phyloP scores from a whole-genome alignment of 2,329 filamentous ascomycete species.

The Colletotrichum lupini region DNA sequence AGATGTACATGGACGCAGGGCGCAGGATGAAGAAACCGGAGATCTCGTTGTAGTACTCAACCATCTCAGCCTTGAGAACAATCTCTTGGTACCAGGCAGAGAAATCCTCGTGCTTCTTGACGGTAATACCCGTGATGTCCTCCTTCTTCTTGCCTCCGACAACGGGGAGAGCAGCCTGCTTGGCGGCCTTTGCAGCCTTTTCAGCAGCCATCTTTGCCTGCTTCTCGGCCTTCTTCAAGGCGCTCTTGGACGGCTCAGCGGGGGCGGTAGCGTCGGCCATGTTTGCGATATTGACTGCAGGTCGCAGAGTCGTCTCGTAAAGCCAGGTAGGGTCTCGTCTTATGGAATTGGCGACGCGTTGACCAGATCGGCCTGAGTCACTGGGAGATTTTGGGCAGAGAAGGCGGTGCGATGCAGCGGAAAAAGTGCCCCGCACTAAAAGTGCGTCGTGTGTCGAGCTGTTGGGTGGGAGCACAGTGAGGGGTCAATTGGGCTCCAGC shows the following conservation, averaged over 20 bases:
- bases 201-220: constrained; percentile 69
- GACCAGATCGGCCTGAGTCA: constrained; percentile 35
- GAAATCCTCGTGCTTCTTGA: constrained; percentile 87
- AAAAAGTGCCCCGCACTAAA: constrained; percentile 37
- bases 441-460: constrained; percentile 32
- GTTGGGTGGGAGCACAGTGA: constrained; percentile 26
- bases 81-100: constrained; percentile 98
- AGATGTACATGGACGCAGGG: constrained; percentile 74
- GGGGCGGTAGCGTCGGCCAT: constrained; percentile 38
- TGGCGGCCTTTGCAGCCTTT: constrained; percentile 71
- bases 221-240: constrained; percentile 75
- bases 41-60: constrained; percentile 95
- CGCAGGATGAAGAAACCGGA: constrained; percentile 97
- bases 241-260: constrained; percentile 66
- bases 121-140: constrained; percentile 88
- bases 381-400: constrained; percentile 33
- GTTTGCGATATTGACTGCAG: constrained; percentile 24
- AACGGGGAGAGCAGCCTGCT: constrained; percentile 63
- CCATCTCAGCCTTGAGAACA: constrained; percentile 95
- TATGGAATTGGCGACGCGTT: constrained; percentile 21
- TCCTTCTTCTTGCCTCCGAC: constrained; percentile 67
- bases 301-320: constrained; percentile 22
- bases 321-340: constrained; percentile 13
- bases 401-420: constrained; percentile 30
- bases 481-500: constrained; percentile 34